Base-by-base conservation (phyloP, 306 rosid genomes). In the Oemleria cerasiformis region DNA sequence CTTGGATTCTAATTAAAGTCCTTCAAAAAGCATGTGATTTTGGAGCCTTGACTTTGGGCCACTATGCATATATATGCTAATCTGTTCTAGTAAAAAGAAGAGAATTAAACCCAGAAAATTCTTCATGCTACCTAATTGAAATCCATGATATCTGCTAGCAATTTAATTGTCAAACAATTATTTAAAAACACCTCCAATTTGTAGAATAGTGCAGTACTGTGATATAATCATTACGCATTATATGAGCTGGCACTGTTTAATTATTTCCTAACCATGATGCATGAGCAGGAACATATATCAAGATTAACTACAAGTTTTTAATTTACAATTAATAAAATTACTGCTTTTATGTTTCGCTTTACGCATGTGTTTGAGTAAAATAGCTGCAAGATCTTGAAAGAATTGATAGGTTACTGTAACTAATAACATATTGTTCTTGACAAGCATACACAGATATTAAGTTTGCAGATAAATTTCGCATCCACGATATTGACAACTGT, bases 1-100 rank as follows among this genome's bases (percentile, higher is more conserved):
- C 79, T 81, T 73, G 81, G 85, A 81, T 81, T 68, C 79, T 81
- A 73, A 73, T 81, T 63, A 81, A 81, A 77, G 85, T 68, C 73
- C 72, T 47, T 49, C 4, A 30, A 40, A 63, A 77, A 63, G 81
- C 79, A 68, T 54, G 76, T 48, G 75, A 56, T 73, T 80, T 77
- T 40, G 73, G 65, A 9, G 20, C 49, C 6, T 67, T 76, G 75
- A 56, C 67, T 71, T 63, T 36, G 43, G 74, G 66, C 61, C 78
- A 74, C 68, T 9, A 38, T 53, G 64, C 51, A 45, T 70, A 54
- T 40, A 40, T 50, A 20, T 45, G 63, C 57, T 21, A 16, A 38
- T 55, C 41, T 68, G 63, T 65, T 63, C 71, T 42, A 19, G 17
- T 11, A 49, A 30, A 30, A 3, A 30, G 36, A 30, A 30, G 36